These are phyloP conservation scores for Galerina sulciceps DNA, from an alignment of 768 basidiomycete species.

Conservation along the genomic window DNA sequence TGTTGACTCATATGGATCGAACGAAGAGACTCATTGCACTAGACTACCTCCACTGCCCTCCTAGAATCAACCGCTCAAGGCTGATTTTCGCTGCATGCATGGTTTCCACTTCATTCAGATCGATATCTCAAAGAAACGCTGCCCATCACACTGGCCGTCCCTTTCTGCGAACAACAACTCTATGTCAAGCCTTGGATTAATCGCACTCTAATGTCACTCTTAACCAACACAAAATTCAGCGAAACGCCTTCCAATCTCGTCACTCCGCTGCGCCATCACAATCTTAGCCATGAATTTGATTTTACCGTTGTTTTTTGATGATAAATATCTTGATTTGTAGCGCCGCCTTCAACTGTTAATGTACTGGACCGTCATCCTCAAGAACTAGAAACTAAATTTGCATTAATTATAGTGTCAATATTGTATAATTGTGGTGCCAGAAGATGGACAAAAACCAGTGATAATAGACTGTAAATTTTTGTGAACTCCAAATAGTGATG, in stretches of 20 bases:
- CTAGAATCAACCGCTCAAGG: background rate
- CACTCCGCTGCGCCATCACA: background rate
- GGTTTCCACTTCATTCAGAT: too few species aligned
- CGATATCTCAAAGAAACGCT: too few species aligned
- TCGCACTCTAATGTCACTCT: too few species aligned
- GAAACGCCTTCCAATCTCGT: background rate
- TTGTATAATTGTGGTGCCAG: constrained; percentile 15
- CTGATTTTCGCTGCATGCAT: background rate
- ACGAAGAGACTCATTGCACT: background rate
- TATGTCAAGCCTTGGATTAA: too few species aligned
- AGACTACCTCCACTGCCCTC: background rate
- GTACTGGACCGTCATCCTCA: constrained; percentile 7
- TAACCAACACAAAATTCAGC: too few species aligned
- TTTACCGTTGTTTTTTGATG: background rate
- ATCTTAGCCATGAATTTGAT: background rate
- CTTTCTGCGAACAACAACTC: too few species aligned
- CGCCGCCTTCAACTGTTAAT: constrained; percentile 17
- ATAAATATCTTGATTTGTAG: constrained; percentile 28
- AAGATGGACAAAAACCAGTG: constrained; percentile 4
- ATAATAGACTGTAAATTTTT: background rate
- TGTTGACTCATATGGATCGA: background rate
- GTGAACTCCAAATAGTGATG: too few species aligned
- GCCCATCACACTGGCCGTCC: too few species aligned
- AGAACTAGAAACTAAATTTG: background rate
- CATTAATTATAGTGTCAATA: constrained; percentile 10